These are phyloP conservation scores for Trichothecium roseum DNA, from an alignment of 2,329 filamentous ascomycete species.

Conservation along the genomic window DNA sequence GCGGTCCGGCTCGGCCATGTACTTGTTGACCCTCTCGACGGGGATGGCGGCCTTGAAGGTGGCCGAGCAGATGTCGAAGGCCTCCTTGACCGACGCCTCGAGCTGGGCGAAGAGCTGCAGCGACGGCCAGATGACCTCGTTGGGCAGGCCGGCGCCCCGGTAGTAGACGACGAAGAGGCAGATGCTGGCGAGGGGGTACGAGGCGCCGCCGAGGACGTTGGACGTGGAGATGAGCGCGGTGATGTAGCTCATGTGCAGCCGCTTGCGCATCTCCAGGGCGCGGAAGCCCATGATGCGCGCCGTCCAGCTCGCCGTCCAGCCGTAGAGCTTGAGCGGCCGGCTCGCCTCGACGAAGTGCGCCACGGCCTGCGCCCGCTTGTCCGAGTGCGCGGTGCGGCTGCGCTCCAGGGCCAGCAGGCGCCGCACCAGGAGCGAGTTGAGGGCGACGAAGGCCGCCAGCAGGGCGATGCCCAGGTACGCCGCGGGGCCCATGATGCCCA, in stretches of 20 bases:
- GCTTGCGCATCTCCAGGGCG: slow-evolving; percentile 23
- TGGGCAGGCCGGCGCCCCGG: slow-evolving; percentile 56
- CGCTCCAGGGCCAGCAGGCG: slow-evolving; percentile 59
- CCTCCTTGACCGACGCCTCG: slow-evolving; percentile 60
- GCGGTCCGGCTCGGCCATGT: slow-evolving; percentile 80
- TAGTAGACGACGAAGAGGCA: slow-evolving; percentile 66
- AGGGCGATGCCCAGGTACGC: slow-evolving; percentile 65
- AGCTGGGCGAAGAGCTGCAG: slow-evolving; percentile 71
- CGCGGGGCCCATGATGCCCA: slow-evolving; percentile 71
- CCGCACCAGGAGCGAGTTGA: slow-evolving; percentile 60
- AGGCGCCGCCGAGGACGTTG: slow-evolving; percentile 59
- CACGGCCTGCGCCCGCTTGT: slow-evolving; percentile 68
- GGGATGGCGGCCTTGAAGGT: slow-evolving; percentile 77
- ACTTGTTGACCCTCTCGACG: slow-evolving; percentile 69
- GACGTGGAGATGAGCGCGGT: slow-evolving; percentile 49
- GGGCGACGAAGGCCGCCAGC: slow-evolving; percentile 54
- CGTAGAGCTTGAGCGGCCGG: slow-evolving; percentile 45
- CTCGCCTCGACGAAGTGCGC: slow-evolving; percentile 83
- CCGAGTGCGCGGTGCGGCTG: slow-evolving; percentile 61
- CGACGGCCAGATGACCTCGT: slow-evolving; percentile 81
- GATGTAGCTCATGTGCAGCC: slow-evolving; percentile 23
- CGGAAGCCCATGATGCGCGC: slow-evolving; percentile 24
- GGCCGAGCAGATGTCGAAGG: slow-evolving; percentile 66
- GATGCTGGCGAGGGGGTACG: slow-evolving; percentile 74
- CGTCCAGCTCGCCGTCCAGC: slow-evolving; percentile 27